Percentiles rank a stretch among this genome's conserved stretches.
Evolutionary conservation across 208 protist genomes (phyloP).

Genomic region (Leishmania amazonensis): DNA sequence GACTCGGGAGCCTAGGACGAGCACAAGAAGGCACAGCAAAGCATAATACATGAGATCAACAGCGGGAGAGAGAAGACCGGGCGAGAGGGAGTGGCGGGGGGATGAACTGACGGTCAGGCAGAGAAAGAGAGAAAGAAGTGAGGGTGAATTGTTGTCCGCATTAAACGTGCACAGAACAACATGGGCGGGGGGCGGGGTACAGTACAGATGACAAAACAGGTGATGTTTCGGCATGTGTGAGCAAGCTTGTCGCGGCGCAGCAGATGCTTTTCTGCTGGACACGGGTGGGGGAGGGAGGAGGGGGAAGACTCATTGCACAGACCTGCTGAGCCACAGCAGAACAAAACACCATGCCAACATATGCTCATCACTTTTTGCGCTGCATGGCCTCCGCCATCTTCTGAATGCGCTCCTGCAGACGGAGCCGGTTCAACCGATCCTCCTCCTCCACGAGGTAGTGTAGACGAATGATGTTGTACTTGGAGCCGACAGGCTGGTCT

Average conservation of each 20-base stretch:
- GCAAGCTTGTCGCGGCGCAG: background rate
- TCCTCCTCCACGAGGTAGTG: conserved; percentile 81
- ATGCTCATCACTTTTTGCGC: background rate
- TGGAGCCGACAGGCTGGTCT: conserved; percentile 72
- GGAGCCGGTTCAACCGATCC: conserved; percentile 50
- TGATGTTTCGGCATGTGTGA: background rate
- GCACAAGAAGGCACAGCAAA: background rate
- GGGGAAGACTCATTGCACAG: background rate
- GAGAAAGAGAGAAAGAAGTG: background rate
- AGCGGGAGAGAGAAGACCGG: background rate
- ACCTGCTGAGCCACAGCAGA: background rate
- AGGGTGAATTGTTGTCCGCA: background rate
- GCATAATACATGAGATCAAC: conserved; percentile 8
- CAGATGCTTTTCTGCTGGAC: background rate
- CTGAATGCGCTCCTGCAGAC: conserved; percentile 32
- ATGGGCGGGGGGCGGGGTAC: background rate
- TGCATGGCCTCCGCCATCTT: conserved; percentile 10
- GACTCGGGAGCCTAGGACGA: background rate
- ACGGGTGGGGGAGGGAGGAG: background rate
- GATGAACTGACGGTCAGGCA: background rate
- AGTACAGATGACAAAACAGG: background rate
- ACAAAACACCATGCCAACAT: background rate
- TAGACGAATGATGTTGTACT: conserved; percentile 77
- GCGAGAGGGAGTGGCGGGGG: background rate
- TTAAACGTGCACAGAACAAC: conserved; percentile 6